Conservation (phyloP, 2,329 filamentous ascomycete genomes). For the Hypoxylon sp. region DNA sequence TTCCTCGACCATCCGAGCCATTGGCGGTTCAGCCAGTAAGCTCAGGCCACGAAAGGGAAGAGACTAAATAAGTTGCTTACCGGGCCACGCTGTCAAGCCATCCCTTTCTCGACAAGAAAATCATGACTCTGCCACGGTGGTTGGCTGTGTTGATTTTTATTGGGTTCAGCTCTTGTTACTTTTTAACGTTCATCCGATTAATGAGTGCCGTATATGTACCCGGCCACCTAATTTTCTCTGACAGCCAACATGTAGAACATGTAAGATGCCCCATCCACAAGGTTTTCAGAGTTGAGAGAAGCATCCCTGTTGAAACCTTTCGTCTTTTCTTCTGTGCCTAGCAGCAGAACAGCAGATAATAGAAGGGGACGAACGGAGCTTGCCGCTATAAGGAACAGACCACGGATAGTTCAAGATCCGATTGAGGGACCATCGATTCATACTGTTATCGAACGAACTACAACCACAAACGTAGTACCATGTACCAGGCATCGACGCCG, state of each 20-base stretch:
- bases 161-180: conserved; percentile 11
- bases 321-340: background rate
- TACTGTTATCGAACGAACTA: conserved; percentile 20
- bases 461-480: conserved; percentile 14
- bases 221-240: too few species aligned
- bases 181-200: conserved; percentile 32
- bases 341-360: background rate
- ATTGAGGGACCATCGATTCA: conserved; percentile 29
- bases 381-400: conserved; percentile 27
- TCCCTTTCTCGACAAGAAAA: conserved; percentile 29
- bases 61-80: conserved; percentile 36
- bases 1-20: conserved; percentile 31
- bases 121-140: conserved; percentile 18
- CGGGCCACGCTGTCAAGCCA: conserved; percentile 43
- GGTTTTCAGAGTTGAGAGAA: conserved; percentile 12
- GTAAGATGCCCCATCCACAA: too few species aligned
- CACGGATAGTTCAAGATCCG: conserved; percentile 31
- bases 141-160: too few species aligned
- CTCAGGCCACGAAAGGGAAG: conserved; percentile 41
- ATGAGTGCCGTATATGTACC: background rate
- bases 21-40: conserved; percentile 40
- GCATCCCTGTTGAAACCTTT: conserved; percentile 8
- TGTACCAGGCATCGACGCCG: conserved; percentile 23
- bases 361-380: conserved; percentile 1
- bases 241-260: too few species aligned